A percentile compares a stretch with the other conserved stretches of the same genome.
Conservation (phyloP, 2,329 filamentous ascomycete genomes). For the Aspergillus novoparasiticus region DNA sequence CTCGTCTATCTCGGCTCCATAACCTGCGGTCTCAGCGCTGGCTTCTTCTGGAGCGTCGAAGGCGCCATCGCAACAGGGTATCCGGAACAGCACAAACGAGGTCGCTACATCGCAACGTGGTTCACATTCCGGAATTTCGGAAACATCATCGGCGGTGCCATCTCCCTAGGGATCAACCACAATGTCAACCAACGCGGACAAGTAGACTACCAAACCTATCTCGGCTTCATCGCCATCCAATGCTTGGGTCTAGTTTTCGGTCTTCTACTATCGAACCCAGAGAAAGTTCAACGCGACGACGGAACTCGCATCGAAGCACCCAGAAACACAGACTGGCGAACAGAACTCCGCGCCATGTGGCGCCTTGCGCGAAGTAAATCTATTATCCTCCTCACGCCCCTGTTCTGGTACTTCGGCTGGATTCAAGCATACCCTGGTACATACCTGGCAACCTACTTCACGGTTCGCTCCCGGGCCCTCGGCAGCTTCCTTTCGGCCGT, state of each 20-base stretch:
- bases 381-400: slow-evolving; percentile 41
- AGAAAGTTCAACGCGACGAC: slow-evolving; percentile 49
- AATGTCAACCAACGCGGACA: slow-evolving; percentile 33
- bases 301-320: slow-evolving; percentile 38
- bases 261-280: slow-evolving; percentile 48
- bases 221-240: slow-evolving; percentile 52
- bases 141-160: slow-evolving; percentile 54
- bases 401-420: slow-evolving; percentile 38
- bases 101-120: slow-evolving; percentile 38
- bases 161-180: slow-evolving; percentile 53
- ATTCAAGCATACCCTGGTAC: slow-evolving; percentile 47
- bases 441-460: slow-evolving; percentile 48
- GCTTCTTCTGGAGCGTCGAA: slow-evolving; percentile 48
- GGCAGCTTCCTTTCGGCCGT: slow-evolving; percentile 42
- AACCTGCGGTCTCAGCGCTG: slow-evolving; percentile 42
- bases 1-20: slow-evolving; percentile 43
- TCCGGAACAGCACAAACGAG: slow-evolving; percentile 28
- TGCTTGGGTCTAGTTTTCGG: slow-evolving; percentile 49
- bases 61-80: slow-evolving; percentile 47
- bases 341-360: slow-evolving; percentile 42
- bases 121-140: slow-evolving; percentile 46
- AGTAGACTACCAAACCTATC: slow-evolving; percentile 40
- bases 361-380: slow-evolving; percentile 32
- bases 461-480: slow-evolving; percentile 45
- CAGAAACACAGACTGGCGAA: slow-evolving; percentile 24